Evolutionary conservation across 768 basidiomycete species (phyloP), one percentile per base, ranked within the genome.

Genomic region (Pilatotrama ljubarskyi): DNA sequence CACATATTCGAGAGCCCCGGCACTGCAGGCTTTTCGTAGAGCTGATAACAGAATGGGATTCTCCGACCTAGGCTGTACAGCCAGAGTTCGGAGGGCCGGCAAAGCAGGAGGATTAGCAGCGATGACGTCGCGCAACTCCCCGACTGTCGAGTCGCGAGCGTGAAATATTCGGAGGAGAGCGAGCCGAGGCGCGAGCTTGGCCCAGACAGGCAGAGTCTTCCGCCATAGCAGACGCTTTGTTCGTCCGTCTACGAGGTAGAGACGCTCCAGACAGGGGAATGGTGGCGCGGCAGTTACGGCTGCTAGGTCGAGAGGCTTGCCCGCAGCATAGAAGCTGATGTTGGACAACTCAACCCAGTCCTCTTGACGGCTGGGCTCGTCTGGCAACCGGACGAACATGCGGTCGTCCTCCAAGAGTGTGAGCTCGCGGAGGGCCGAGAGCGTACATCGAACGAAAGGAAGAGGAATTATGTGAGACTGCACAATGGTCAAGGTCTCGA

Each of bases 401-500:
- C 57, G 57, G 35, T 58, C 57, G 5, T 58, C 57, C 7, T 14
- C 25, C 15, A 52, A 32, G 14, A 58, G 43, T 6, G 57, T 58
- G 43, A 58, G 57, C 17, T n/a, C 35, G 2, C 57, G 57, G 7
- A 58, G 50, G 4, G 32, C 57, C 10, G 57, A 50, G 35, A 58
- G 51, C 10, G 5, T 6, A 42, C 42, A 44, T 14, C 37, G 57
- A 8, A 58, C 40, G 42, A 44, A 38, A 8, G 60, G 60, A 1
- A 61, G 60, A 38, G 35, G n/a, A 14, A 61, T 47, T 1, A 25
- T 17, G n/a, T 24, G 24, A 14, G 42, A 32, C 10, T 55, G 54
- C 1, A 61, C 42, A 49, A 61, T 24, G 24, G 60, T 40, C 37
- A 61, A 20, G 10, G 60, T 55, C 11, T 46, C 42, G 49, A 61